phyloP scores from a whole-genome alignment of 2,329 filamentous ascomycete genomes.

The Colletotrichum lupini region DNA sequence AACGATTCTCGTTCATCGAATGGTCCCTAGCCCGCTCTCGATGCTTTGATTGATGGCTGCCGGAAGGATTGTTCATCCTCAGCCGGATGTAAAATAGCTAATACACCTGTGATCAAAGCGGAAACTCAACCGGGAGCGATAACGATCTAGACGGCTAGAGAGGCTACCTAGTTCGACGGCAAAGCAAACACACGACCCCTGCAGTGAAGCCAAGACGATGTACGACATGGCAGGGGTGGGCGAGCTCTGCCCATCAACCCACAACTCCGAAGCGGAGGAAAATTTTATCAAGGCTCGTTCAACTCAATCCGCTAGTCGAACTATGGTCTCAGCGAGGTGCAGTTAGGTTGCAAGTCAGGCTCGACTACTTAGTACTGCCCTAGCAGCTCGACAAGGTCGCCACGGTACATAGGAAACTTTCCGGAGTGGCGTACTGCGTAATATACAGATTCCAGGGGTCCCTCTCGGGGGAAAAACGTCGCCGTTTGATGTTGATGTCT shows the following conservation, averaged over 20 bases:
- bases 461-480: not conserved
- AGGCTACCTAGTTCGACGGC: slow-evolving; percentile 26
- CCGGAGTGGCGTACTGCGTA: not conserved
- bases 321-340: not conserved
- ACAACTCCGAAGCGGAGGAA: slow-evolving; percentile 2
- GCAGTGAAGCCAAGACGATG: slow-evolving; percentile 15
- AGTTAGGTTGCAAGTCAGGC: slow-evolving; percentile 13
- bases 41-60: not conserved
- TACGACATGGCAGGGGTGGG: slow-evolving; percentile 33
- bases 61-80: not conserved
- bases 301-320: not conserved
- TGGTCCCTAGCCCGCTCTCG: slow-evolving; percentile 2
- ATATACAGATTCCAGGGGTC: not conserved
- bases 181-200: slow-evolving; percentile 29
- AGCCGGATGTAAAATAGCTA: not conserved
- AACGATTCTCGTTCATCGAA: not conserved
- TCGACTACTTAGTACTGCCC: not conserved
- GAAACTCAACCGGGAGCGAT: slow-evolving; percentile 10
- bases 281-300: not conserved
- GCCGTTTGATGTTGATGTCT: not conserved
- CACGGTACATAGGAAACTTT: not conserved
- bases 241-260: slow-evolving; percentile 4
- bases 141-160: not conserved
- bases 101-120: slow-evolving; percentile 1
- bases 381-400: not conserved